Conservation (phyloP, 163 green algal genomes). For the Scenedesmus sp. region DNA sequence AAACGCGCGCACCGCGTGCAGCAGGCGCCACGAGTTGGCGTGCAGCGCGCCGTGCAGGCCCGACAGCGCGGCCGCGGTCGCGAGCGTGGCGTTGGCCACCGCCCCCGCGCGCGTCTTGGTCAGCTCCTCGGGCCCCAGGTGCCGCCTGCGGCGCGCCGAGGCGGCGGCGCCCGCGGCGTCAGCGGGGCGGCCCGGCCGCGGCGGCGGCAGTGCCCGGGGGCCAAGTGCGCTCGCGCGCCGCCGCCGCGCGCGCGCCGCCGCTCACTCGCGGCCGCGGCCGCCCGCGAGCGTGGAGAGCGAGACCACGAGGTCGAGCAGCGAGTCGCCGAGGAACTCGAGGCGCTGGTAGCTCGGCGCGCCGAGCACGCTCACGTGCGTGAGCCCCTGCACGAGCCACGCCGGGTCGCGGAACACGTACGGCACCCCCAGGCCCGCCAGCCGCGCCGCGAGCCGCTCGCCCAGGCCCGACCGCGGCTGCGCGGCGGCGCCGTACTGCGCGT, state of each 20-base stretch:
- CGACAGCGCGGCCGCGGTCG: conserved; percentile 9
- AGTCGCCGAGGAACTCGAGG: conserved; percentile 45
- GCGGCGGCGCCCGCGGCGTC: too few species aligned
- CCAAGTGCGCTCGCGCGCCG: too few species aligned
- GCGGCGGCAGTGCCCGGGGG: too few species aligned
- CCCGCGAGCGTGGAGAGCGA: neutral
- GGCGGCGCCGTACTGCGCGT: neutral
- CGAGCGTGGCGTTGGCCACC: conserved; percentile 29
- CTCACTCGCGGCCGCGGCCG: conserved; percentile 10
- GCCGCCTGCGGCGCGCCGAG: neutral
- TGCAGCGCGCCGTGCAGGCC: conserved; percentile 36
- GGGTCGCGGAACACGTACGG: conserved; percentile 36
- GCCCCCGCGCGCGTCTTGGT: conserved; percentile 26
- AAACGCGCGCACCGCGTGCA: neutral
- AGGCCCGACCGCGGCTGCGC: neutral
- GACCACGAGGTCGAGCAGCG: conserved; percentile 42
- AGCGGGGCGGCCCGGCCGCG: too few species aligned
- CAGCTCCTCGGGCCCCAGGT: conserved; percentile 20
- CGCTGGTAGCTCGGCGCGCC: conserved; percentile 36
- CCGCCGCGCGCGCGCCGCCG: too few species aligned
- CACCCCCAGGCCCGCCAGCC: conserved; percentile 1
- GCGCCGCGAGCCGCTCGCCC: neutral
- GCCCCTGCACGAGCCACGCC: conserved; percentile 16
- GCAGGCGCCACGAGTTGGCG: conserved; percentile 24
- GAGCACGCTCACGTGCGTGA: conserved; percentile 40